These are phyloP conservation scores for Lachnellula cervina DNA, from an alignment of 2,329 filamentous ascomycete genomes.

Conservation along the genomic window DNA sequence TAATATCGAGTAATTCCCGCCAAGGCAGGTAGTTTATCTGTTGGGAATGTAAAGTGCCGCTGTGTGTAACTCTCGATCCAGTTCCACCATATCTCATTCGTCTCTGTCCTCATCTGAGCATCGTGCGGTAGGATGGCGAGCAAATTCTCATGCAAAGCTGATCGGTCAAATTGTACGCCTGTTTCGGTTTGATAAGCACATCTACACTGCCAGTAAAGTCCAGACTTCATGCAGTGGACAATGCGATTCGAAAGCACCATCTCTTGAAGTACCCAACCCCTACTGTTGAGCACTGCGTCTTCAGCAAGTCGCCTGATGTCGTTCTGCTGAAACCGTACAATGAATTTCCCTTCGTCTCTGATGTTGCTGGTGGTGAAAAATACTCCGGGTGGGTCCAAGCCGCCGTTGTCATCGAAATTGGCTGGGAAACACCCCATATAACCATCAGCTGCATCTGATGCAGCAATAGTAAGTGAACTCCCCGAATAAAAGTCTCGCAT, in stretches of 20 bases:
- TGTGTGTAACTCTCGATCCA: constrained; percentile 4
- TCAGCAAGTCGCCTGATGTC: neutral
- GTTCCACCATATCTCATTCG: constrained; percentile 3
- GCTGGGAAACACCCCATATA: neutral
- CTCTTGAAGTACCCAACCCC: constrained; percentile 20
- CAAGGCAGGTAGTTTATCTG: constrained; percentile 5
- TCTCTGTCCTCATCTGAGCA: neutral
- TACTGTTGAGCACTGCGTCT: neutral
- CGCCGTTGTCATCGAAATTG: neutral
- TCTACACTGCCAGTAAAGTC: constrained; percentile 16
- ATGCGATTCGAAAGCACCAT: constrained; percentile 11
- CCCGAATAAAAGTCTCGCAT: constrained; percentile 5
- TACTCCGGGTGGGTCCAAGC: neutral
- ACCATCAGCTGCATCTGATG: neutral
- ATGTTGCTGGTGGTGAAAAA: neutral
- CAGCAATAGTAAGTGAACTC: constrained; percentile 6
- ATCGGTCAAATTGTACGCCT: neutral
- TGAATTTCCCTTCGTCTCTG: neutral
- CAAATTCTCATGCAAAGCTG: neutral
- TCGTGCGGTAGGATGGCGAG: neutral
- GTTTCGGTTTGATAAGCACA: neutral
- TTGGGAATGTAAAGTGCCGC: neutral
- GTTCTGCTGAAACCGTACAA: neutral
- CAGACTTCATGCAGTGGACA: constrained; percentile 5
- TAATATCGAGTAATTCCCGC: constrained; percentile 31